Conservation (phyloP, 2,329 filamentous ascomycete genomes). For the Ophiostoma sp. region DNA sequence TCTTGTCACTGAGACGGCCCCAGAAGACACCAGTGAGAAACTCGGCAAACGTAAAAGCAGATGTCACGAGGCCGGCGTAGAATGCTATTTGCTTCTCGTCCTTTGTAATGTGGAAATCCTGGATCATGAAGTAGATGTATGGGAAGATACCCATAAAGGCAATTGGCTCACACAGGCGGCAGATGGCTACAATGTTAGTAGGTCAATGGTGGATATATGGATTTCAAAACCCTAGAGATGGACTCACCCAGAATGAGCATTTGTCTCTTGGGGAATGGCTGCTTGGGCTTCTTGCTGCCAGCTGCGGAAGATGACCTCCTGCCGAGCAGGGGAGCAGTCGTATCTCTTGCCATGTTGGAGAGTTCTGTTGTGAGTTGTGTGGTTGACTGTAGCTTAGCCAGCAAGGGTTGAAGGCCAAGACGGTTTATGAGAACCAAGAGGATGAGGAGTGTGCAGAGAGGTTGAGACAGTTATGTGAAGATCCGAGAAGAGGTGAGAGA, state of each 20-base stretch:
- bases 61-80: constrained; percentile 94
- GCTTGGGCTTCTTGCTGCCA: constrained; percentile 25
- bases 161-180: constrained; percentile 95
- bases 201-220: too few relatives aligned
- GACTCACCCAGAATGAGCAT: constrained; percentile 37
- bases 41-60: constrained; percentile 91
- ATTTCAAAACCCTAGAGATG: neutral
- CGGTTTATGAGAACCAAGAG: neutral
- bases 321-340: constrained; percentile 13
- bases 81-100: constrained; percentile 76
- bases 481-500: neutral
- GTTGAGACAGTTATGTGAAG: neutral
- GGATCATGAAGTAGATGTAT: constrained; percentile 96
- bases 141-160: constrained; percentile 99
- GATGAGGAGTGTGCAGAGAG: neutral
- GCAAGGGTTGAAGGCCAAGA: neutral
- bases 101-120: constrained; percentile 79
- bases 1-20: constrained; percentile 84
- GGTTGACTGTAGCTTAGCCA: too few relatives aligned
- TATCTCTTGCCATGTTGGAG: constrained; percentile 20
- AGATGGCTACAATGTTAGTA: constrained; percentile 59
- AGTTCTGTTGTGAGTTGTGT: neutral
- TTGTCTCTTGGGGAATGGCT: constrained; percentile 37
- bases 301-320: constrained; percentile 14
- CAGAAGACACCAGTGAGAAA: constrained; percentile 89